A percentile compares a stretch with the other conserved stretches of the same genome.
These are phyloP conservation scores for Zea luxurians DNA, from an alignment of 176 grass and related monocot genomes.

Conservation along the genomic window DNA sequence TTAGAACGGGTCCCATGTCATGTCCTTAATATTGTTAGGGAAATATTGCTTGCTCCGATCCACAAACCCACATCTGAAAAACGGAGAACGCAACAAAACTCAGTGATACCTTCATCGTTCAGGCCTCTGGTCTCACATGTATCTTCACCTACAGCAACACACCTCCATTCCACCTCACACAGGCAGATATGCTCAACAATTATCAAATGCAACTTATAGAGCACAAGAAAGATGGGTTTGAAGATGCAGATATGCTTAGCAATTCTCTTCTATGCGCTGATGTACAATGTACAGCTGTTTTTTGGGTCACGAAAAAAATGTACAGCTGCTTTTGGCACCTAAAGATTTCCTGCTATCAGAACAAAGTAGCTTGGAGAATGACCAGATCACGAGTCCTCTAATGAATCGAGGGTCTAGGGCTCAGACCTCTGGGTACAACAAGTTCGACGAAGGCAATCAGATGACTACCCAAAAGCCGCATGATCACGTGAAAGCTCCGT, in stretches of 20 bases:
- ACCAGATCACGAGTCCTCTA: neutral
- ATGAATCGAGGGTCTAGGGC: neutral
- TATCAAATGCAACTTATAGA: neutral
- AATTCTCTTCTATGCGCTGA: conserved; percentile 9
- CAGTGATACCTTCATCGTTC: neutral
- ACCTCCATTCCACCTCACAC: neutral
- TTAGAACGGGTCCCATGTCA: too few species aligned
- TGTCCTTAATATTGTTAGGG: too few species aligned
- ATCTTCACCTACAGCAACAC: too few species aligned
- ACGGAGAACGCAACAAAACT: neutral
- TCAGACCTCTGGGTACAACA: neutral
- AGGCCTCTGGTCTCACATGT: neutral
- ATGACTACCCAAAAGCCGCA: conserved; percentile 50
- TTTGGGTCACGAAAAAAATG: neutral
- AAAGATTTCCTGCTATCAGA: conserved; percentile 10
- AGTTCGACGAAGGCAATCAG: conserved; percentile 33
- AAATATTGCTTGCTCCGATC: neutral
- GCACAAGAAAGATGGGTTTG: neutral
- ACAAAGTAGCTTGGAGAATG: conserved; percentile 14
- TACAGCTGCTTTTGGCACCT: conserved; percentile 23
- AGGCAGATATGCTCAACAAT: neutral
- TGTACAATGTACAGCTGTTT: conserved; percentile 36
- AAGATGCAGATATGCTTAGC: neutral
- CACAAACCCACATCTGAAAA: neutral
- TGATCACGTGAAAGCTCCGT: conserved; percentile 32